Base-by-base conservation (phyloP, 345 rosid genomes). In the Eucalyptus microcorys region DNA sequence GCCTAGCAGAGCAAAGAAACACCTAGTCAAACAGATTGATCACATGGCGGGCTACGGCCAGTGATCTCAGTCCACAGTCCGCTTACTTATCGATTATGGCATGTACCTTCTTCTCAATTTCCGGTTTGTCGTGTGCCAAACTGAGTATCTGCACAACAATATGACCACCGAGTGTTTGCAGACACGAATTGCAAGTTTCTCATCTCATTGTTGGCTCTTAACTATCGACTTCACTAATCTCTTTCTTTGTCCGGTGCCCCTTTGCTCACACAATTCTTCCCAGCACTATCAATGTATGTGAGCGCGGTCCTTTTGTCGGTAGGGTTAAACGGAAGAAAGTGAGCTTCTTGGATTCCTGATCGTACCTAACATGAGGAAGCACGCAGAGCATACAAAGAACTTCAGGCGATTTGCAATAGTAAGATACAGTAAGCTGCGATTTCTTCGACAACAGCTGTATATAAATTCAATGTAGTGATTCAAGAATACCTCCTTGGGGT, bases 61-160 rank as follows among this genome's bases (percentile, higher is more conserved):
- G 95, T 12, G 97, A 95, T 89, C 97, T 92, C 85, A 95, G 92
- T 32, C 97, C 96, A 17, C 96, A 92, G 85, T 94, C 94, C 64
- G 96, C 96, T 86, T 95, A 96, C 86, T 93, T 94, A 32, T 91
- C 95, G 52, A 96, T 94, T 48, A 91, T 89, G 24, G 88, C 49
- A 90, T 95, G 96, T 26, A 91, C 96, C 84, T 47, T 96, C 22
- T 86, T 88, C 87, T 91, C 90, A 76, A 95, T 91, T 57, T 93
- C 93, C 9, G 1, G 80, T 68, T 68, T 8, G 22, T 68, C 32
- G 12, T 59, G 68, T 10, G 68, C 32, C 32, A 27, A 55, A 55
- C 61, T 55, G 61, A 55, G 61, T 55, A 59, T 59, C 68, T 59
- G 32, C 68, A 12, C 32, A 27, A 27, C 1, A 59, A 11, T 6